A percentile compares a stretch with the other conserved stretches of the same genome.
These are phyloP conservation scores for Candida qinlingensis DNA, from an alignment of 805 yeast genomes.

Conservation along the genomic window DNA sequence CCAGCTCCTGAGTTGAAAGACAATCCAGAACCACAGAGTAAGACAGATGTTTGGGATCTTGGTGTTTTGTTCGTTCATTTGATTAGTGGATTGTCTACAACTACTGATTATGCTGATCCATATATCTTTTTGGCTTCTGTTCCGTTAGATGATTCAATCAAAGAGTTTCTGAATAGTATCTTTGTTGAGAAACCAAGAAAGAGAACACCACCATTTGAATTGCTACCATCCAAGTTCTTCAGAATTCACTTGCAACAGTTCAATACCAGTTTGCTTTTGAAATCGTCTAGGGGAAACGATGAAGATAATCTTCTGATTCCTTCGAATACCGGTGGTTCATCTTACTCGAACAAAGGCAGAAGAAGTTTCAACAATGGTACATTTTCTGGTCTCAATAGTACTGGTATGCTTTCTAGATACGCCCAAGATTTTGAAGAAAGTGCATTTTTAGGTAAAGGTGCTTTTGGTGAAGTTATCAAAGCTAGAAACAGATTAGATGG, in stretches of 20 bases:
- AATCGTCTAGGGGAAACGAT: conserved; percentile 14
- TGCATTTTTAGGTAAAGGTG: conserved; percentile 88
- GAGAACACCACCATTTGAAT: conserved; percentile 78
- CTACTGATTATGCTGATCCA: conserved; percentile 7
- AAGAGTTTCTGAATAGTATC: conserved; percentile 62
- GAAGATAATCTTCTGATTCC: conserved; percentile 15
- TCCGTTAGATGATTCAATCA: conserved; percentile 50
- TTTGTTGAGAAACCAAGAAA: conserved; percentile 60
- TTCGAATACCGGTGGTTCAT: conserved; percentile 25
- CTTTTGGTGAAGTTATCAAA: conserved; percentile 97
- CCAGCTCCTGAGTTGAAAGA: conserved; percentile 67
- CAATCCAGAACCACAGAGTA: conserved; percentile 52
- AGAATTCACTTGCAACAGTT: conserved; percentile 57
- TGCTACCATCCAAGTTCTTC: conserved; percentile 77
- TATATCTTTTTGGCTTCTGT: conserved; percentile 47
- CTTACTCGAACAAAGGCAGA: conserved; percentile 23
- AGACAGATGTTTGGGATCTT: conserved; percentile 91
- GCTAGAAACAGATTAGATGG: conserved; percentile 93
- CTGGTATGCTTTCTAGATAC: conserved; percentile 55
- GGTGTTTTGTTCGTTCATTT: conserved; percentile 73
- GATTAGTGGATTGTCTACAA: conserved; percentile 41
- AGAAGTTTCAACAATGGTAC: conserved; percentile 38
- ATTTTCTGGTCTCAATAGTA: conserved; percentile 24
- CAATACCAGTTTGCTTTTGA: conserved; percentile 22
- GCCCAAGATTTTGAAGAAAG: conserved; percentile 93